These are phyloP conservation scores for Fusarium keratoplasticum DNA, from an alignment of 2,329 filamentous ascomycete genomes.

Conservation along the genomic window DNA sequence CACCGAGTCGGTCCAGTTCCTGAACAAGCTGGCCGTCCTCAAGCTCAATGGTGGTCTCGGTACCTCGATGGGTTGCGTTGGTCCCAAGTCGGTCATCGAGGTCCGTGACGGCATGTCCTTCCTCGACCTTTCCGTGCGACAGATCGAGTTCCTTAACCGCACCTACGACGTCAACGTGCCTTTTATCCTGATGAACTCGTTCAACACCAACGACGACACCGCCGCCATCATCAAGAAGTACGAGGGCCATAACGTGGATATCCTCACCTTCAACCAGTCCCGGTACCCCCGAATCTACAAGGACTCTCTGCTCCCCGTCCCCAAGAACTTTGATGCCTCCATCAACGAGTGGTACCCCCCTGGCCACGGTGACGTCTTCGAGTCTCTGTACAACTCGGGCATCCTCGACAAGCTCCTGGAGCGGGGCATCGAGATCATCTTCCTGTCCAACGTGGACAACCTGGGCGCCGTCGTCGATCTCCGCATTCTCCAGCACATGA, in stretches of 20 bases:
- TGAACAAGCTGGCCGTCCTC: slow-evolving; percentile 97
- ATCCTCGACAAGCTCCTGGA: slow-evolving; percentile 96
- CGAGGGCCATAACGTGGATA: slow-evolving; percentile 99
- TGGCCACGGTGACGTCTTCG: slow-evolving; percentile 99
- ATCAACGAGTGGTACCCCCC: slow-evolving; percentile 99
- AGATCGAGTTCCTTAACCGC: slow-evolving; percentile 99
- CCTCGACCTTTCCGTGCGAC: slow-evolving; percentile 96
- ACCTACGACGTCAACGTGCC: slow-evolving; percentile 98
- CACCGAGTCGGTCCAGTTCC: slow-evolving; percentile 90
- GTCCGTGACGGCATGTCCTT: slow-evolving; percentile 99
- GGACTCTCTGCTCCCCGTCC: slow-evolving; percentile 95
- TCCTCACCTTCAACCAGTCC: slow-evolving; percentile 99
- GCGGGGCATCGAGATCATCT: slow-evolving; percentile 96
- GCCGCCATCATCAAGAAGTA: slow-evolving; percentile 99
- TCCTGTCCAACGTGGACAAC: slow-evolving; percentile 99
- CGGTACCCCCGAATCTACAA: slow-evolving; percentile 98
- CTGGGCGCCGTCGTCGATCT: slow-evolving; percentile 97
- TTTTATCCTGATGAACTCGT: slow-evolving; percentile 99
- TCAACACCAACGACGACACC: slow-evolving; percentile 99
- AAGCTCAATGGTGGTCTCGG: slow-evolving; percentile 99
- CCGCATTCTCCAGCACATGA: slow-evolving; percentile 99
- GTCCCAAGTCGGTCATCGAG: slow-evolving; percentile 99
- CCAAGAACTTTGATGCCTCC: slow-evolving; percentile 86
- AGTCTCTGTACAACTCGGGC: slow-evolving; percentile 99
- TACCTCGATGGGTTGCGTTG: slow-evolving; percentile 99